A percentile compares a stretch with the other conserved stretches of the same genome.
Evolutionary conservation across 495 filamentous ascomycete species (phyloP).

Genomic region (Lasiosphaeria ovina): DNA sequence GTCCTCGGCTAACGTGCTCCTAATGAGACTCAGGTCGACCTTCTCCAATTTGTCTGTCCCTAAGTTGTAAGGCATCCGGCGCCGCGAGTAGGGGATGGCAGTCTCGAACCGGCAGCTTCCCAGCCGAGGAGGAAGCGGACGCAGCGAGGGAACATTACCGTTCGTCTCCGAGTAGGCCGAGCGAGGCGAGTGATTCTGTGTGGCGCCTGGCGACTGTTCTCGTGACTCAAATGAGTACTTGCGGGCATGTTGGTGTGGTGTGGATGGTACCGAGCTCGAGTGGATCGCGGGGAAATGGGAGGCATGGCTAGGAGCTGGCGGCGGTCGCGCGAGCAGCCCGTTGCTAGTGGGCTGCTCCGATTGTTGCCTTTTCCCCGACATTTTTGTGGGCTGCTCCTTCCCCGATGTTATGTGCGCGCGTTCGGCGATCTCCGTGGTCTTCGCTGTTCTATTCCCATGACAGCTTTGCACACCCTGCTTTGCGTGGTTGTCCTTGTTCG

Average conservation of each 20-base stretch:
- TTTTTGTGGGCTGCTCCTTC: constrained; percentile 48
- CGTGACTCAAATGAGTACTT: constrained; percentile 80
- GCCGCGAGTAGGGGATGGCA: constrained; percentile 38
- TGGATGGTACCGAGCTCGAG: constrained; percentile 91
- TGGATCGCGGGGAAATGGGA: constrained; percentile 51
- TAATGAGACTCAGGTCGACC: constrained; percentile 63
- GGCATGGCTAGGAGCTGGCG: constrained; percentile 31
- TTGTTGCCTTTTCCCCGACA: constrained; percentile 45
- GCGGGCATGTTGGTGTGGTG: constrained; percentile 83
- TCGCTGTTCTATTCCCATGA: constrained; percentile 58
- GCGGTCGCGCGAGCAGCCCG: constrained; percentile 33
- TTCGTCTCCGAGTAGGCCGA: constrained; percentile 89
- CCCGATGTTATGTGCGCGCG: constrained; percentile 52
- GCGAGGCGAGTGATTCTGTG: constrained; percentile 76
- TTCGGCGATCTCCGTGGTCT: constrained; percentile 50
- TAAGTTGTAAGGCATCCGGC: constrained; percentile 90
- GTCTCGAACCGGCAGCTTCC: constrained; percentile 82
- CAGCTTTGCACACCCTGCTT: constrained; percentile 45
- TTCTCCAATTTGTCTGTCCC: constrained; percentile 71
- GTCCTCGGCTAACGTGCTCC: constrained; percentile 62
- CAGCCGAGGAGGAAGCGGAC: constrained; percentile 48
- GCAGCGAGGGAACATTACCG: constrained; percentile 63
- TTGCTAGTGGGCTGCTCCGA: constrained; percentile 29
- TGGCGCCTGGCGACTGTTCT: constrained; percentile 79
- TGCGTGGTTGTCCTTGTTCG: constrained; percentile 45